Evolutionary conservation across 345 rosid genomes (phyloP).

Genomic region (Corchorus capsularis): DNA sequence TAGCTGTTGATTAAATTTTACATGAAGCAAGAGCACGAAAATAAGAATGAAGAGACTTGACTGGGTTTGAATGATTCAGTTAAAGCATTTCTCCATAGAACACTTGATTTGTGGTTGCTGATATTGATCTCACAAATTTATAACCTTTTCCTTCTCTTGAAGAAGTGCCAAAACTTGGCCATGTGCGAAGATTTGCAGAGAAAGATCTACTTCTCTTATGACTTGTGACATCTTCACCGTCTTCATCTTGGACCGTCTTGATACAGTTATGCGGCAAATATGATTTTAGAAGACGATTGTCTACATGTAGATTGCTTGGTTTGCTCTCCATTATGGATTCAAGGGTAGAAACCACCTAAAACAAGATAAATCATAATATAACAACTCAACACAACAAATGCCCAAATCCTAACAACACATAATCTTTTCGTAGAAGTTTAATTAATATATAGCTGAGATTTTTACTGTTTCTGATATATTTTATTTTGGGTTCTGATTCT

Average conservation of each 20-base stretch:
- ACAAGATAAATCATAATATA: background rate
- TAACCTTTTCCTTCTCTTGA: slow-evolving; percentile 14
- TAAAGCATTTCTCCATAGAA: slow-evolving; percentile 35
- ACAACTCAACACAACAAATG: no score
- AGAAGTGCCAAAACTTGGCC: slow-evolving; percentile 20
- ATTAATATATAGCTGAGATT: background rate
- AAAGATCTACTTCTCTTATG: slow-evolving; percentile 10
- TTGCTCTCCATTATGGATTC: slow-evolving; percentile 28
- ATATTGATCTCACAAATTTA: background rate
- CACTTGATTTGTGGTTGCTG: slow-evolving; percentile 4
- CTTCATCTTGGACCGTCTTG: slow-evolving; percentile 14
- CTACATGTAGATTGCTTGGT: slow-evolving; percentile 14
- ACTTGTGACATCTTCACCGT: background rate
- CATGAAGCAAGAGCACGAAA: no score
- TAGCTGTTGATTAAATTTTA: no score
- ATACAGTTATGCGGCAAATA: background rate
- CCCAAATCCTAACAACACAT: no score
- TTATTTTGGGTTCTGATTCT: no score
- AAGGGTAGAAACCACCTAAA: slow-evolving; percentile 39
- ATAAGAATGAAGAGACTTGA: no score
- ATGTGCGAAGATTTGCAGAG: slow-evolving; percentile 21
- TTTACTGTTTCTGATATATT: no score
- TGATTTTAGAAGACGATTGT: slow-evolving; percentile 5
- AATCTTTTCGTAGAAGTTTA: background rate
- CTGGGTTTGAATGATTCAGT: slow-evolving; percentile 14